These are phyloP conservation scores for Podila clonocystis DNA, from an alignment of 192 early-diverging fungal species.

Conservation along the genomic window DNA sequence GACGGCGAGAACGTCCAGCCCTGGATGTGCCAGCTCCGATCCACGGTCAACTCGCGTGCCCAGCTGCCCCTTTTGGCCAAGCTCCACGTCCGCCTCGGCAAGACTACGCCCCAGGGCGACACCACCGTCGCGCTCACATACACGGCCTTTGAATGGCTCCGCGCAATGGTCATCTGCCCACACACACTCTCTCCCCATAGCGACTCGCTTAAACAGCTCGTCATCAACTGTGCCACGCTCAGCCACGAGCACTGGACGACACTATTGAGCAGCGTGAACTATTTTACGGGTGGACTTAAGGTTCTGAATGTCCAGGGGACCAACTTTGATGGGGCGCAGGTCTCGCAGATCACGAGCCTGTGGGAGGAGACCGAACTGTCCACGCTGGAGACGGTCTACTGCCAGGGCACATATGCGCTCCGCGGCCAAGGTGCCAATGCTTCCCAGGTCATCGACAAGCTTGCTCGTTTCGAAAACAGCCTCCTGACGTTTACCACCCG, in stretches of 20 bases:
- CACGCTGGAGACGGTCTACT: no score
- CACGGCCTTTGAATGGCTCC: background rate
- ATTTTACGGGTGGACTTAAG: background rate
- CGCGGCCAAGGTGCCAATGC: no score
- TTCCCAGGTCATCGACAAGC: no score
- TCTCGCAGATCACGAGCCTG: background rate
- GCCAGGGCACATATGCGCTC: no score
- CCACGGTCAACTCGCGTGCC: background rate
- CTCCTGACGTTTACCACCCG: no score
- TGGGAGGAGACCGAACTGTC: no score
- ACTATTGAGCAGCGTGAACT: background rate
- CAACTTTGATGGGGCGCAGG: background rate
- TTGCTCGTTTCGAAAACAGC: no score
- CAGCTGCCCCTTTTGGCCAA: background rate
- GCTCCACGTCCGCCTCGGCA: background rate
- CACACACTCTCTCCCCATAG: background rate
- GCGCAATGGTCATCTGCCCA: background rate
- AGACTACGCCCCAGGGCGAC: background rate
- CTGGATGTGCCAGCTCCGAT: background rate
- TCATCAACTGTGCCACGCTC: background rate
- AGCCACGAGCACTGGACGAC: background rate
- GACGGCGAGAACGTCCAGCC: background rate
- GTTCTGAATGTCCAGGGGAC: background rate
- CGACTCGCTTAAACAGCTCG: background rate
- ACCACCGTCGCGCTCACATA: background rate